Evolutionary conservation across 148 eudicot species (phyloP), one percentile per base, ranked within the genome.

Genomic region (Vaccinium vitisidaea): DNA sequence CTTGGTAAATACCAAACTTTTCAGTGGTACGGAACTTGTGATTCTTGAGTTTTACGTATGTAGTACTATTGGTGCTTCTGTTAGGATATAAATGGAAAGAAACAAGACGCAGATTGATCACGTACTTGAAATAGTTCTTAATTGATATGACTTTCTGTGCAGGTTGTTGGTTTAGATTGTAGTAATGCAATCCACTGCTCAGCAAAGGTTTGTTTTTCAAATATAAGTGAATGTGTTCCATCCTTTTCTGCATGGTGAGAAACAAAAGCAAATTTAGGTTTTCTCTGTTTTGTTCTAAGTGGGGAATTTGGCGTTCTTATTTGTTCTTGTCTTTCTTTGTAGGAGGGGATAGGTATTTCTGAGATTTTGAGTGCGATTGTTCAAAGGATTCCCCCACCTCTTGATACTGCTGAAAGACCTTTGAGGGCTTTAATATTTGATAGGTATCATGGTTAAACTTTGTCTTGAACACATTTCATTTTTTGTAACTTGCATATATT

Each of bases 391-490:
- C 98, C 99, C 49, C 93, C 98, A 83, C 98, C 99, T 86, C 87
- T 4, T 79, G 94, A 93, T 78, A 91, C 91, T 80, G 86, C 96
- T 83, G 84, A 93, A 83, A 87, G 84, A 85, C 92, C 98, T 78
- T 91, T 97, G 86, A 95, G 98, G 90, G 98, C 99, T 86, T 92
- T 97, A 80, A 97, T 97, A 89, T 97, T 97, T 92, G 99, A 97
- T 86, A 97, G 99, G 99, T 75, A 75, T 85, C 61, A 43, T 82
- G 49, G 65, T 84, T 77, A 58, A 56, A 85, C 82, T 83, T 77
- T 36, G 56, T 59, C 25, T 27, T 76, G 32, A 73, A 21, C 36
- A 9, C 30, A 75, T 36, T 55, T 30, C 73, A 83, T 83, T 30
- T 9, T 76, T 19, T 1, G 43, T 74, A 59, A 52, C 2, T 71